phyloP scores from a whole-genome alignment of 2,329 filamentous ascomycete genomes.

The Coleophoma cylindrospora region DNA sequence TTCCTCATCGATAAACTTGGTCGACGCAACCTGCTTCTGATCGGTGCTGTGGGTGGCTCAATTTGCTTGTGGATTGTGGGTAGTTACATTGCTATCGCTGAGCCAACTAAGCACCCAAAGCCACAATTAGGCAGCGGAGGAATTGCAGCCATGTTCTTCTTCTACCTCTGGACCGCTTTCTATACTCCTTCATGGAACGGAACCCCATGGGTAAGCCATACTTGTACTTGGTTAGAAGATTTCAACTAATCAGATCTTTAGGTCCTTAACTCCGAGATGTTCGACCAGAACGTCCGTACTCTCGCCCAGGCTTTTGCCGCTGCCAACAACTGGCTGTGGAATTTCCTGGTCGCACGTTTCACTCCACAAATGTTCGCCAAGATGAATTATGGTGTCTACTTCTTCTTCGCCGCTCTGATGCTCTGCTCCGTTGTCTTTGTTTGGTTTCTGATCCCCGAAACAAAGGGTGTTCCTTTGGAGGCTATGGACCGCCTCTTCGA shows the following conservation, averaged over 20 bases:
- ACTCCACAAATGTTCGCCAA: slow-evolving; percentile 59
- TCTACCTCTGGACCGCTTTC: slow-evolving; percentile 67
- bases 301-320: slow-evolving; percentile 69
- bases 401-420: slow-evolving; percentile 64
- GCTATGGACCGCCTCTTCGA: slow-evolving; percentile 59
- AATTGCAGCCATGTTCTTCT: slow-evolving; percentile 63
- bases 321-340: slow-evolving; percentile 63
- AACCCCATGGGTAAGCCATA: slow-evolving; percentile 52
- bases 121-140: slow-evolving; percentile 38
- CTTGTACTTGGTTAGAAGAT: too few relatives aligned
- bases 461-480: slow-evolving; percentile 60
- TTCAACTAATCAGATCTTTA: too few relatives aligned
- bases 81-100: slow-evolving; percentile 49
- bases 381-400: slow-evolving; percentile 61
- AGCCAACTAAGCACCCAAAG: slow-evolving; percentile 29
- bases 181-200: slow-evolving; percentile 72
- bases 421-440: slow-evolving; percentile 52
- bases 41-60: slow-evolving; percentile 57
- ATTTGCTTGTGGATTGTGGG: slow-evolving; percentile 62
- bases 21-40: slow-evolving; percentile 58
- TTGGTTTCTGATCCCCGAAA: slow-evolving; percentile 61
- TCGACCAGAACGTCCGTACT: slow-evolving; percentile 62
- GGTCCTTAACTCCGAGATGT: slow-evolving; percentile 71
- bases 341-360: slow-evolving; percentile 65
- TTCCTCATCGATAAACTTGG: slow-evolving; percentile 62